Base-by-base conservation (phyloP, 768 basidiomycete genomes). In the Suillus sp. region DNA sequence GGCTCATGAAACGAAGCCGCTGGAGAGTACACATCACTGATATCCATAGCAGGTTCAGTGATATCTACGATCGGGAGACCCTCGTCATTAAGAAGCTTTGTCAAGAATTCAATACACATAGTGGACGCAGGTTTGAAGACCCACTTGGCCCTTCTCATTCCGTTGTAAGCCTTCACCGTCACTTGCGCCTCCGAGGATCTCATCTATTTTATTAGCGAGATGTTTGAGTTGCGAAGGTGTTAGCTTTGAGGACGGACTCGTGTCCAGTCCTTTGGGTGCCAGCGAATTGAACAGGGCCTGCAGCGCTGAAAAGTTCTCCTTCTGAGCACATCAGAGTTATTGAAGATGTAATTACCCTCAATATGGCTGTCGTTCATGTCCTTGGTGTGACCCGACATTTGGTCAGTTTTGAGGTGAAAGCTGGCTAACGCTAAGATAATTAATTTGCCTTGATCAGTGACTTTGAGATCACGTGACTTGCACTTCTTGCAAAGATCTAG, bases 21-120 rank as follows among this genome's bases (percentile, higher is more conserved):
- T 35, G 69, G 50, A 11, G 67, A 60, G 1, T 67, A 58, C 25
- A 60, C 60, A n/a, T 67, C 66, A 32, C 63, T 59, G 34, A 70
- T 75, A 25, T 67, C 53, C n/a, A 55, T 53, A 4, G 82, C 68
- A 47, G 85, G 86, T 69, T 93, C 92, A 35, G 81, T 83, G 62
- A 93, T 88, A 42, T 93, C 92, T 64, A 92, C 80, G 65, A 93
- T 88, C 13, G 91, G 91, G 43, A 91, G 82, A 3, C 90, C 91
- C 55, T 93, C 91, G 68, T 92, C 90, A 68, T 90, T 90, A 45
- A 89, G 68, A 59, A 88, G 78, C 91, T 92, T 47, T 65, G 25
- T 68, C 63, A 68, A 64, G 67, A 62, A 67, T 66, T 66, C 37
- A 63, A 40, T 57, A 40, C 37, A 30, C 10, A 57, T 27, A 40